These are phyloP conservation scores for Leishmania tropica DNA, from an alignment of 208 protist genomes.

Conservation along the genomic window DNA sequence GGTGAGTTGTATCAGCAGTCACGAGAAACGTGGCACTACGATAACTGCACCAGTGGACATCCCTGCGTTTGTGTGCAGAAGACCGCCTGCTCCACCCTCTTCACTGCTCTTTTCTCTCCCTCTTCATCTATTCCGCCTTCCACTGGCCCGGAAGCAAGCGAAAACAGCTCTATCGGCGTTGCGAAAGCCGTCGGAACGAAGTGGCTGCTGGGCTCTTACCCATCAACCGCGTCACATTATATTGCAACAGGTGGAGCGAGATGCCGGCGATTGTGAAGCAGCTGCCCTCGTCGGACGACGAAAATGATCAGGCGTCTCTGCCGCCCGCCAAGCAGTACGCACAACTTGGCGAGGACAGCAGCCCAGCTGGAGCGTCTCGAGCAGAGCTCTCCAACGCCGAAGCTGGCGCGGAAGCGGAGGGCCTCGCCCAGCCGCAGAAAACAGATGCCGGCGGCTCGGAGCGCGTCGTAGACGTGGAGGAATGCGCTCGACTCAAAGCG, in stretches of 20 bases:
- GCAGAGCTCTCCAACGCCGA: neutral
- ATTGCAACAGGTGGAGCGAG: neutral
- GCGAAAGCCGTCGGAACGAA: neutral
- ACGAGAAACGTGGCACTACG: neutral
- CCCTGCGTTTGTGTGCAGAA: neutral
- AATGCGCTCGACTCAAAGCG: slow-evolving; percentile 65
- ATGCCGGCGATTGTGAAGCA: slow-evolving; percentile 32
- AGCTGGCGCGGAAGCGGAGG: neutral
- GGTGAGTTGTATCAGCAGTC: neutral
- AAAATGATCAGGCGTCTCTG: neutral
- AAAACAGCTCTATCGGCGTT: neutral
- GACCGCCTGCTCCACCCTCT: neutral
- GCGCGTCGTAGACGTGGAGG: slow-evolving; percentile 47
- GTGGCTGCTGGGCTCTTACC: neutral
- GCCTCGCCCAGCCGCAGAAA: neutral
- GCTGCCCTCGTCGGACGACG: slow-evolving; percentile 31
- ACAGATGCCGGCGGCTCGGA: neutral
- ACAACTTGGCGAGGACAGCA: neutral
- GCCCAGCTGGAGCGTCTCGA: neutral
- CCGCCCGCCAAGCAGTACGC: neutral
- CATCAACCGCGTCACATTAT: neutral
- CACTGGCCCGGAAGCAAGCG: neutral
- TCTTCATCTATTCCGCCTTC: neutral
- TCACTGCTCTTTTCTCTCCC: neutral
- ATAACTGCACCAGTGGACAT: neutral